These are phyloP conservation scores for Albatrellus sp. DNA, from an alignment of 1,284 basidiomycete species.

Conservation along the genomic window DNA sequence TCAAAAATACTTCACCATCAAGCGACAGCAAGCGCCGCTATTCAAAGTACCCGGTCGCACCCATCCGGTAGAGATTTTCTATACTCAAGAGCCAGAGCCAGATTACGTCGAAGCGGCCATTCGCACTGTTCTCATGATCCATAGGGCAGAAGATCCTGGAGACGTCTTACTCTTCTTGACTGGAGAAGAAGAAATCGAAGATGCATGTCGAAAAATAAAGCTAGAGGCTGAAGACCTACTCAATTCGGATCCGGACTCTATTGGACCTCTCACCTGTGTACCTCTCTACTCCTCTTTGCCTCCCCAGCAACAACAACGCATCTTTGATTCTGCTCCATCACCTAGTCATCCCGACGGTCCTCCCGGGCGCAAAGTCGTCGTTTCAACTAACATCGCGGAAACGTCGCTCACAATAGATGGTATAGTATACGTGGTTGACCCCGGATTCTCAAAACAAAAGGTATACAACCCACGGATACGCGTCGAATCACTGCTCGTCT, in stretches of 20 bases:
- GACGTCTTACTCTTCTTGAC: slow-evolving; percentile 94
- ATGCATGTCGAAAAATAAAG: slow-evolving; percentile 89
- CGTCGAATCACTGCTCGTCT: slow-evolving; percentile 89
- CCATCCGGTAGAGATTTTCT: slow-evolving; percentile 94
- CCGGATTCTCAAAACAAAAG: slow-evolving; percentile 95
- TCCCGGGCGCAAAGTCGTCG: slow-evolving; percentile 86
- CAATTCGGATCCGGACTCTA: slow-evolving; percentile 58
- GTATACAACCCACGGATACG: slow-evolving; percentile 95
- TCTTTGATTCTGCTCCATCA: slow-evolving; percentile 81
- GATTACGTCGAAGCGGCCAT: slow-evolving; percentile 98
- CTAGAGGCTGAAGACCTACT: too few species aligned
- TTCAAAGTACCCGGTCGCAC: slow-evolving; percentile 96
- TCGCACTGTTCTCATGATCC: slow-evolving; percentile 94
- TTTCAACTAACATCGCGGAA: slow-evolving; percentile 97
- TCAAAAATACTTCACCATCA: slow-evolving; percentile 85
- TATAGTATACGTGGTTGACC: slow-evolving; percentile 98
- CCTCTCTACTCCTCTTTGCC: slow-evolving; percentile 93
- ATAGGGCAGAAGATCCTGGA: slow-evolving; percentile 89
- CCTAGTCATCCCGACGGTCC: slow-evolving; percentile 55
- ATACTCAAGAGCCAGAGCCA: slow-evolving; percentile 90
- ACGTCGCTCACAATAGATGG: slow-evolving; percentile 97
- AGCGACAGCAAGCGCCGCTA: slow-evolving; percentile 53
- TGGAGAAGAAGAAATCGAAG: slow-evolving; percentile 98
- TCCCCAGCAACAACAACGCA: slow-evolving; percentile 87
- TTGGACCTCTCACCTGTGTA: slow-evolving; percentile 81